Evolutionary conservation across 768 basidiomycete species (phyloP), one percentile per base, ranked within the genome.

Genomic region (Hemileccinum rubropunctum): DNA sequence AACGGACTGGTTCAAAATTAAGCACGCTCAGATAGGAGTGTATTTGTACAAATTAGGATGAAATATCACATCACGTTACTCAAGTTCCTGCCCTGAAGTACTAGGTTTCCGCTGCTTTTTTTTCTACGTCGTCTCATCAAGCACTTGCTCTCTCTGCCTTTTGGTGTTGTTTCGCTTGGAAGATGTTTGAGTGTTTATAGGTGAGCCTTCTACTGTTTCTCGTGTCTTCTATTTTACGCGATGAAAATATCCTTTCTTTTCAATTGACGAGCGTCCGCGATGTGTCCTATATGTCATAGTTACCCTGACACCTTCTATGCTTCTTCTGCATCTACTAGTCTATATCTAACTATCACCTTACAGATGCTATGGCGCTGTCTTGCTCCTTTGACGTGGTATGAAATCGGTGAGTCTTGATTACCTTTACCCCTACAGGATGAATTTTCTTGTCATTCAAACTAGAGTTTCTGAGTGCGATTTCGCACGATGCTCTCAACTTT

Each of bases 271-370:
- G 82, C 70, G 73, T 74, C 72, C 67, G 65, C 80, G 55, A 76
- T 82, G 86, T 74, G 66, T 66, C 65, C 65, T 75, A 77, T 74
- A 79, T 86, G 88, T 90, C 88, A 90, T 90, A 88, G 88, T 89
- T 89, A 90, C 88, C 84, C 88, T 89, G 88, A 90, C 80, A 21
- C 18, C 76, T 73, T 79, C 77, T 70, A 14, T 27, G 0, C 59
- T 52, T 27, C 34, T 28, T 26, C 6, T 33, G 8, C 32, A 7
- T 46, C 32, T 37, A 34, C 12, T 32, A 12, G 30, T 21, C 18
- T 20, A 6, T 38, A 15, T 42, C 56, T 66, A 3, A 67, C 46
- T 9, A 9, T 28, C 10, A 5, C 28, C 44, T 35, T 3, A 27
- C 12, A 67, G 56, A 40, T 17, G 21, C 8, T n/a, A 3, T 4